These are phyloP conservation scores for Penicillium glabrum DNA, from an alignment of 2,329 filamentous ascomycete genomes.

Conservation along the genomic window DNA sequence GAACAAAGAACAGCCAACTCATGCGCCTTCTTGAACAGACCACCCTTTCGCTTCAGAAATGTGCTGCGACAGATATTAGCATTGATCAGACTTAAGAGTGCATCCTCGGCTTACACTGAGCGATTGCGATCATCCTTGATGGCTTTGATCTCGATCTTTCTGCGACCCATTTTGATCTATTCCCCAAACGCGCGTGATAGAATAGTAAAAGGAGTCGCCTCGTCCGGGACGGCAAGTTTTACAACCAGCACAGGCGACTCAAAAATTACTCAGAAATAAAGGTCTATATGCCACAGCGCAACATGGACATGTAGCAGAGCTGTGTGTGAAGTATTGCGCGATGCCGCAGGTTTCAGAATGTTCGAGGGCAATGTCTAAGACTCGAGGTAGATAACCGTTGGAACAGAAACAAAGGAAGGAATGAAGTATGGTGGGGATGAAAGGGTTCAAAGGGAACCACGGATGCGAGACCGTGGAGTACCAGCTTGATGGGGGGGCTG, in stretches of 20 bases:
- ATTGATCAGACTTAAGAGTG: background rate
- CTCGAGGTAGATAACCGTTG: background rate
- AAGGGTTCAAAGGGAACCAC: conserved; percentile 1
- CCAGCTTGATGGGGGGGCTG: conserved; percentile 11
- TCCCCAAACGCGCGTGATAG: conserved; percentile 8
- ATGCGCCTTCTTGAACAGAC: conserved; percentile 98
- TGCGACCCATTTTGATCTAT: conserved; percentile 71
- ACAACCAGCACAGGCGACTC: background rate
- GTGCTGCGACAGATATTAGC: conserved; percentile 59
- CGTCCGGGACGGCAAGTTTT: background rate
- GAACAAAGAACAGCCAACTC: conserved; percentile 97
- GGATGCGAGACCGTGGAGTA: conserved; percentile 13
- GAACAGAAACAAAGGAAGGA: background rate
- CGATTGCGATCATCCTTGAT: conserved; percentile 98
- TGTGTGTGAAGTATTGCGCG: background rate
- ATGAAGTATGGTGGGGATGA: background rate
- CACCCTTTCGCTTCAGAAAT: conserved; percentile 97
- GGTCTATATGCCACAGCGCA: background rate
- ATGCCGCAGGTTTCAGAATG: background rate
- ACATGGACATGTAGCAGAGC: background rate
- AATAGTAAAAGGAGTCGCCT: conserved; percentile 2
- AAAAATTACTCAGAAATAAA: background rate
- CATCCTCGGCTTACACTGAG: conserved; percentile 74
- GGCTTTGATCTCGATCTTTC: conserved; percentile 99
- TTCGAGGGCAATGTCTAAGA: background rate